Evolutionary conservation across 176 grass and related monocot species (phyloP).

Genomic region (Aegilops longissima): DNA sequence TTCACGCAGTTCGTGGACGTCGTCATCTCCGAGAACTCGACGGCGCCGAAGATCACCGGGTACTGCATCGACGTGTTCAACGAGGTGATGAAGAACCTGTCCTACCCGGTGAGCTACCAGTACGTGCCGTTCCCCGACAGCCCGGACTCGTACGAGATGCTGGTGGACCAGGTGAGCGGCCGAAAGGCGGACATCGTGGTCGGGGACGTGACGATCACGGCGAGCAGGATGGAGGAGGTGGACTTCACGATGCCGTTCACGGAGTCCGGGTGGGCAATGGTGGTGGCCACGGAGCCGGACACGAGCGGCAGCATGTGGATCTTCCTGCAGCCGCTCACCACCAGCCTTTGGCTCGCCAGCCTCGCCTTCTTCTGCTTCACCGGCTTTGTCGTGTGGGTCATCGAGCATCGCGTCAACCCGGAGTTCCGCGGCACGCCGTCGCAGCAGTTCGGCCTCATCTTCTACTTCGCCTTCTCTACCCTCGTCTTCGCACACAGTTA

Average conservation of each 20-base stretch:
- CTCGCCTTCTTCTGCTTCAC: conserved; percentile 78
- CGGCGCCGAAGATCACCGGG: conserved; percentile 28
- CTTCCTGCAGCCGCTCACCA: conserved; percentile 64
- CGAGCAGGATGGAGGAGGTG: conserved; percentile 43
- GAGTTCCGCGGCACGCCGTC: conserved; percentile 61
- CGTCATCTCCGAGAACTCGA: not conserved
- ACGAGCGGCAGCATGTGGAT: conserved; percentile 62
- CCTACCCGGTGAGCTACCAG: conserved; percentile 35
- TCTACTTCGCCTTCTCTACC: conserved; percentile 88
- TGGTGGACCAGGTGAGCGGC: conserved; percentile 16
- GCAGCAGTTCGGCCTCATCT: conserved; percentile 74
- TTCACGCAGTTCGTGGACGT: conserved; percentile 67
- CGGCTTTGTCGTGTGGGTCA: conserved; percentile 74
- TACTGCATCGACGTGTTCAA: conserved; percentile 80
- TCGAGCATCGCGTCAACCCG: conserved; percentile 72
- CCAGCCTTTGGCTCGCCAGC: conserved; percentile 63
- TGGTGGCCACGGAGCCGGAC: conserved; percentile 39
- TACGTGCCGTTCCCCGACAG: not conserved
- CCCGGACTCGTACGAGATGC: conserved; percentile 31
- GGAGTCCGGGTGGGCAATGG: conserved; percentile 81
- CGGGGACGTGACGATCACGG: conserved; percentile 70
- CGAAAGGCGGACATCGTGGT: not conserved
- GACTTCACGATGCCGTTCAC: conserved; percentile 88
- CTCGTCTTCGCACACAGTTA: conserved; percentile 75
- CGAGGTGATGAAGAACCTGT: conserved; percentile 36